Evolutionary conservation across 2,329 filamentous ascomycete species (phyloP), one percentile per base, ranked within the genome.

Genomic region (Remersonia thermophila): DNA sequence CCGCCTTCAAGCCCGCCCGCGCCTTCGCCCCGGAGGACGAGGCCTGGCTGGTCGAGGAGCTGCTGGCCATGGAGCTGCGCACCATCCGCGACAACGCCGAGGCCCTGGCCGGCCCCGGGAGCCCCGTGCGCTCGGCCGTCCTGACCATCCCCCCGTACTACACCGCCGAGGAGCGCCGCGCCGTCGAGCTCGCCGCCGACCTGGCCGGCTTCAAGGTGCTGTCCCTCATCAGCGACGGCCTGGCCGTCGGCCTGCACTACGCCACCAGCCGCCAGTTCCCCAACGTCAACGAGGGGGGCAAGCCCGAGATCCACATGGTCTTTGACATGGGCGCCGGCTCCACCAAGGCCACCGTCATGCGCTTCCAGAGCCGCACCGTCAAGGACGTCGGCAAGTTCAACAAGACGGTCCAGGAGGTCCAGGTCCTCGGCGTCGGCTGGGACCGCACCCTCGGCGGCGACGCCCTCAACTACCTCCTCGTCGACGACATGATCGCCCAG

Each of bases 271-370:
- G 91, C 51, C 85, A 82, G 12, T 98, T 96, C 59, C 85, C 87
- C 27, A 85, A 75, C 50, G 67, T 91, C 41, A 82, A 75, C 37
- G 79, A 91, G 36, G 85, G 84, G 37, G 80, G 73, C 46, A 86
- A 86, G 63, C 80, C 91, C 1, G 91, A 98, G 60, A 75, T 87
- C 50, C 85, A 98, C 61, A 63, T 98, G 56, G 76, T 98, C 20
- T 98, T 91, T 54, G 91, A 98, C 55, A 96, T 98, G 87, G 91
- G 91, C 47, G 87, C 91, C 47, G 91, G 91, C 4, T 95, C 85
- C 31, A 83, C 89, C 23, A 93, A 85, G 50, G 89, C 89, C 4
- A 91, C 86, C 6, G 66, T 98, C 35, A 62, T 98, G 55, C 81
- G 79, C 51, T 94, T 98, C 62, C 87, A 95, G 58, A 82, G 83